A percentile compares a stretch with the other conserved stretches of the same genome.
phyloP scores from a whole-genome alignment of 2,329 filamentous ascomycete genomes.

The Biscogniauxia marginata region DNA sequence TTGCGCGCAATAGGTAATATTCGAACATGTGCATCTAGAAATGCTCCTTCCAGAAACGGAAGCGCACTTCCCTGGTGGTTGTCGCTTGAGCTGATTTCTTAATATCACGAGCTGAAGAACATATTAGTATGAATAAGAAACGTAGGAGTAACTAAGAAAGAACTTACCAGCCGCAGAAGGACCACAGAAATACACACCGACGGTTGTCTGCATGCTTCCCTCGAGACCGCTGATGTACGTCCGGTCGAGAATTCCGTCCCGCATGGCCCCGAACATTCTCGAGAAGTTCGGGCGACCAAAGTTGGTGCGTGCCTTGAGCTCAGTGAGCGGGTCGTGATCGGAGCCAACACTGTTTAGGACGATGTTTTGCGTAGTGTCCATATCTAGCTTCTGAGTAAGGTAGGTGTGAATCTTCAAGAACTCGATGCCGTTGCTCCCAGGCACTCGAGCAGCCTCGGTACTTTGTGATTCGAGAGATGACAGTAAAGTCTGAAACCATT shows the following conservation, averaged over 20 bases:
- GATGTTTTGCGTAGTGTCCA: constrained; percentile 93
- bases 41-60: constrained; percentile 99
- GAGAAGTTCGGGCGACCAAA: constrained; percentile 91
- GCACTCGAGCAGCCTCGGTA: constrained; percentile 63
- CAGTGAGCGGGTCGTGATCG: constrained; percentile 85
- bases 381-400: constrained; percentile 88
- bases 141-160: background rate
- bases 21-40: constrained; percentile 45
- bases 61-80: constrained; percentile 76
- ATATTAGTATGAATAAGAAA: constrained; percentile 34
- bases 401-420: constrained; percentile 99
- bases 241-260: constrained; percentile 80
- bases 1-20: background rate
- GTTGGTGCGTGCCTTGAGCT: constrained; percentile 85
- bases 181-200: constrained; percentile 98
- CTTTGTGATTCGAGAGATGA: constrained; percentile 88
- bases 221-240: constrained; percentile 83
- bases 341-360: constrained; percentile 92
- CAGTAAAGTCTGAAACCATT: constrained; percentile 97
- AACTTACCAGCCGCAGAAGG: constrained; percentile 67
- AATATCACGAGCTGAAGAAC: constrained; percentile 72
- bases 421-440: constrained; percentile 68
- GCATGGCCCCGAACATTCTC: constrained; percentile 78
- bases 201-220: constrained; percentile 72
- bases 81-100: constrained; percentile 74